Percentiles rank a stretch among this genome's conserved stretches.
Conservation (phyloP, 306 rosid genomes). For the Cucurbita argyrosperma region DNA sequence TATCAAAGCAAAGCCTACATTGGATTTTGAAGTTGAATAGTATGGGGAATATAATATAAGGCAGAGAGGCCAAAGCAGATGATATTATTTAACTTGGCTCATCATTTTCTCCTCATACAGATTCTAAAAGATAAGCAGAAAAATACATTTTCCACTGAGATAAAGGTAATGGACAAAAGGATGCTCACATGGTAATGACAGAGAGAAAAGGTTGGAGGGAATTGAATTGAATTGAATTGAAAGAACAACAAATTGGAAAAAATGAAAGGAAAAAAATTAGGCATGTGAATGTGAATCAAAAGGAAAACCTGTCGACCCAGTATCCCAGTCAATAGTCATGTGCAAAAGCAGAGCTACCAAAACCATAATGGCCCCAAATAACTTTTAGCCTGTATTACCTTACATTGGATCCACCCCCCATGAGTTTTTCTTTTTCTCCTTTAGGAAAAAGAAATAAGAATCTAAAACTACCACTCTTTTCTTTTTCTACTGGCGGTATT, state of each 20-base stretch:
- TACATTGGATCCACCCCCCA: too few relatives aligned
- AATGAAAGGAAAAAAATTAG: neutral
- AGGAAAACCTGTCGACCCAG: neutral
- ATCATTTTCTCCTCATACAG: neutral
- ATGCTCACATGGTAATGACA: neutral
- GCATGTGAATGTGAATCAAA: conserved; percentile 5
- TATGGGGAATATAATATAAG: neutral
- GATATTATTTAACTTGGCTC: neutral
- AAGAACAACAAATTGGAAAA: neutral
- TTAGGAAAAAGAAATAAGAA: neutral
- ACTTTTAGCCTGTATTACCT: neutral
- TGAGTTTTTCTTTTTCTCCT: neutral
- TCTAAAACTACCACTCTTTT: neutral
- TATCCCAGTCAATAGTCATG: neutral
- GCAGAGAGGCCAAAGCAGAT: neutral
- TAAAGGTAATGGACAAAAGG: neutral
- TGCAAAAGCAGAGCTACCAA: conserved; percentile 1
- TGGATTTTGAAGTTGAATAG: neutral
- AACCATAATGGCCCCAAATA: neutral
- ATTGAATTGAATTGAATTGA: neutral
- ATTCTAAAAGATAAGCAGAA: conserved; percentile 1
- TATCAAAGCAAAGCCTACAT: neutral
- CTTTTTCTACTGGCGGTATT: neutral
- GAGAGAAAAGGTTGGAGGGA: neutral
- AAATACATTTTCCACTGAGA: neutral